Evolutionary conservation across 2,329 filamentous ascomycete species (phyloP).

Genomic region (Colletotrichum ledebouriae): DNA sequence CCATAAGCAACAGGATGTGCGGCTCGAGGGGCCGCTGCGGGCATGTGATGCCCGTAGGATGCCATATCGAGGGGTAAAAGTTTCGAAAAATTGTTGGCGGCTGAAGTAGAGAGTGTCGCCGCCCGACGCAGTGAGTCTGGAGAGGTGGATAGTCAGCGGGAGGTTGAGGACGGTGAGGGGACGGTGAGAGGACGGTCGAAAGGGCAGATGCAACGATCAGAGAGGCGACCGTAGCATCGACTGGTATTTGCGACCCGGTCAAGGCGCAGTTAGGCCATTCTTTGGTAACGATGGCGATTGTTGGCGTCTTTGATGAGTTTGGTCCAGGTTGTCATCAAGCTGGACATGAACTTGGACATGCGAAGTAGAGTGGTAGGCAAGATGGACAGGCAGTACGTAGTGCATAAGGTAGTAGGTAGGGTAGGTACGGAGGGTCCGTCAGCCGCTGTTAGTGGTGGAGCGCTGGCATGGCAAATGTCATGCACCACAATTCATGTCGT

Average conservation of each 20-base stretch:
- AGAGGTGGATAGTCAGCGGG: slow-evolving; percentile 25
- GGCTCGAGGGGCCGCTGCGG: slow-evolving; percentile 38
- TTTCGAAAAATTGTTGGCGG: slow-evolving; percentile 17
- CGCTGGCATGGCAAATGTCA: slow-evolving; percentile 38
- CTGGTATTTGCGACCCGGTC: slow-evolving; percentile 34
- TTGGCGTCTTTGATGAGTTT: slow-evolving; percentile 33
- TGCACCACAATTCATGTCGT: slow-evolving; percentile 24
- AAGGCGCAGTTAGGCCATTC: slow-evolving; percentile 39
- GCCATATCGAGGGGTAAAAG: slow-evolving; percentile 27
- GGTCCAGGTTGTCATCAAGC: slow-evolving; percentile 38
- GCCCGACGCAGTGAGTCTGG: slow-evolving; percentile 17
- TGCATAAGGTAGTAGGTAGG: slow-evolving; percentile 21
- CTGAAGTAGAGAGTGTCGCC: slow-evolving; percentile 17
- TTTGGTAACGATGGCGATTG: slow-evolving; percentile 33
- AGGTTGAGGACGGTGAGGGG: slow-evolving; percentile 23
- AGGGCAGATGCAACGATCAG: slow-evolving; percentile 11
- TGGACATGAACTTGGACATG: slow-evolving; percentile 35
- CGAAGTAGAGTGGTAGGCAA: background rate
- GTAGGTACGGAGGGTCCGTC: slow-evolving; percentile 35
- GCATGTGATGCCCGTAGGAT: slow-evolving; percentile 41
- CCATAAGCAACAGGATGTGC: slow-evolving; percentile 60
- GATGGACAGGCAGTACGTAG: slow-evolving; percentile 15
- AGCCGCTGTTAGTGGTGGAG: slow-evolving; percentile 41
- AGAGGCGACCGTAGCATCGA: slow-evolving; percentile 33
- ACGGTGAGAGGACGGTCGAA: slow-evolving; percentile 9